A percentile compares a stretch with the other conserved stretches of the same genome.
These are phyloP conservation scores for Fusarium tricinctum DNA, from an alignment of 2,329 filamentous ascomycete species.

Conservation along the genomic window DNA sequence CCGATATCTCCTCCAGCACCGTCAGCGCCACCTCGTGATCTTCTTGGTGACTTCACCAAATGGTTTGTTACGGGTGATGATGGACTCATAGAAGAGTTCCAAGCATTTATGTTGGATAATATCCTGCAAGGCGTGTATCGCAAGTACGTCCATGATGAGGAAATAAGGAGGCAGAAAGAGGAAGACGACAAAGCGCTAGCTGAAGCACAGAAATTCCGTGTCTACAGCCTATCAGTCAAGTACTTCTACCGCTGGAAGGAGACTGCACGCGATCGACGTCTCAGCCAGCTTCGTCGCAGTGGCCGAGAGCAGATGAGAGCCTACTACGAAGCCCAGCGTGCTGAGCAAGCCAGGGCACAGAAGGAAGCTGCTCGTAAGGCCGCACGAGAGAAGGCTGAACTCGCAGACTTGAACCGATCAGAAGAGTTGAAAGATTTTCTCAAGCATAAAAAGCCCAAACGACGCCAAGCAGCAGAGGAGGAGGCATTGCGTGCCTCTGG, in stretches of 20 bases:
- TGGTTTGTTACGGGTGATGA: slow-evolving; percentile 70
- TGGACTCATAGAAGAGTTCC: slow-evolving; percentile 67
- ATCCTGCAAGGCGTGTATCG: slow-evolving; percentile 60
- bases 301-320: slow-evolving; percentile 65
- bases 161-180: slow-evolving; percentile 59
- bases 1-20: slow-evolving; percentile 22
- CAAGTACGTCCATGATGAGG: slow-evolving; percentile 57
- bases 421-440: slow-evolving; percentile 55
- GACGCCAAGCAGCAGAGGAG: slow-evolving; percentile 54
- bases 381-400: slow-evolving; percentile 47
- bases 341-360: slow-evolving; percentile 52
- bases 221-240: slow-evolving; percentile 65
- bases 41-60: slow-evolving; percentile 64
- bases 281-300: slow-evolving; percentile 64
- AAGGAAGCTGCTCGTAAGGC: slow-evolving; percentile 53
- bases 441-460: slow-evolving; percentile 50
- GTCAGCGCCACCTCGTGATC: slow-evolving; percentile 54
- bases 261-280: slow-evolving; percentile 62
- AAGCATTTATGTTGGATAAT: slow-evolving; percentile 61
- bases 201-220: slow-evolving; percentile 63
- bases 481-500: slow-evolving; percentile 59
- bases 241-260: slow-evolving; percentile 71
- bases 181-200: slow-evolving; percentile 63
- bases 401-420: slow-evolving; percentile 51
- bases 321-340: slow-evolving; percentile 59